These are phyloP conservation scores for Parathielavia hyrcaniae DNA, from an alignment of 495 filamentous ascomycete genomes.

Conservation along the genomic window DNA sequence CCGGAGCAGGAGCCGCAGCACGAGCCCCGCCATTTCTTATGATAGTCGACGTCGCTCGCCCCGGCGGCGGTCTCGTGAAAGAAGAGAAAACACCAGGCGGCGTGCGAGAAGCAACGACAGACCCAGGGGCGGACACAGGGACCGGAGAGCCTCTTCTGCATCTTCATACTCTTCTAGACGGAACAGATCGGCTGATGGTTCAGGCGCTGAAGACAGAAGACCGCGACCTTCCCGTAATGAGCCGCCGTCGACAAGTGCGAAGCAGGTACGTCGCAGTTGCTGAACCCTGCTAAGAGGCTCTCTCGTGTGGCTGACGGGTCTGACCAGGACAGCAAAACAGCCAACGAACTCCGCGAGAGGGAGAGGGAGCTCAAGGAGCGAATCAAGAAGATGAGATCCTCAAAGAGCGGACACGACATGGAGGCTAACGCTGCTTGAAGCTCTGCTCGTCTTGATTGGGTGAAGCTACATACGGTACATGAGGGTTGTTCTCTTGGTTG, in stretches of 20 bases:
- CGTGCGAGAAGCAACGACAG: slow-evolving; percentile 10
- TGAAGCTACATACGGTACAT: not conserved
- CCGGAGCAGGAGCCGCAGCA: slow-evolving; percentile 32
- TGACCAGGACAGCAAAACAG: slow-evolving; percentile 29
- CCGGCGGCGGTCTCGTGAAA: slow-evolving; percentile 40
- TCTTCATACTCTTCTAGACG: slow-evolving; percentile 47
- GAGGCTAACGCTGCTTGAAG: slow-evolving; percentile 43
- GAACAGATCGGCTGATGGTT: slow-evolving; percentile 57
- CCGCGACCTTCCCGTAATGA: slow-evolving; percentile 33
- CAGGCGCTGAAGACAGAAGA: slow-evolving; percentile 52
- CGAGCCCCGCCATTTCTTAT: slow-evolving; percentile 27
- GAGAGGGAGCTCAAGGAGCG: slow-evolving; percentile 63
- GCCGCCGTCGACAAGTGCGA: slow-evolving; percentile 27
- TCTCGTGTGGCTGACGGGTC: not conserved
- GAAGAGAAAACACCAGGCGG: slow-evolving; percentile 9
- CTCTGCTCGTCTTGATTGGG: slow-evolving; percentile 7
- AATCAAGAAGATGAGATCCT: slow-evolving; percentile 58
- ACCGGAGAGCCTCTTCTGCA: slow-evolving; percentile 36
- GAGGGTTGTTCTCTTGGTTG: not conserved
- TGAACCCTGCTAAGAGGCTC: slow-evolving; percentile 16
- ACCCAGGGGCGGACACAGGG: slow-evolving; percentile 15
- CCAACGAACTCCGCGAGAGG: slow-evolving; percentile 57
- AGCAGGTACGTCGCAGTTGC: slow-evolving; percentile 36
- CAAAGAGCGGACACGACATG: slow-evolving; percentile 40
- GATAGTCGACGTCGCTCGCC: slow-evolving; percentile 48